phyloP scores from a whole-genome alignment of 371 early-diverging fungal species.

The Mucor piriformis region DNA sequence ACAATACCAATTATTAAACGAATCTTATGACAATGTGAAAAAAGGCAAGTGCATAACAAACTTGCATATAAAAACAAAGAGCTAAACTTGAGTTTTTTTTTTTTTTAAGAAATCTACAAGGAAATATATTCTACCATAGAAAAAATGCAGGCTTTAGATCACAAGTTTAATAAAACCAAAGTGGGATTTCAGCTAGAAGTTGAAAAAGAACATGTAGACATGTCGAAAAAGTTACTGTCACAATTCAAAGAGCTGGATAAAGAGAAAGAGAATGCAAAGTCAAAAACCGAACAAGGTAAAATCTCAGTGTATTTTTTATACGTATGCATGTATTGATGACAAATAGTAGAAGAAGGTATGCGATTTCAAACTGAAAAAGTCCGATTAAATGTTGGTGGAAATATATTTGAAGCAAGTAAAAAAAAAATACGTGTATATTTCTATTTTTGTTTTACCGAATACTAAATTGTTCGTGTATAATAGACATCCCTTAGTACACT shows the following conservation, averaged over 20 bases:
- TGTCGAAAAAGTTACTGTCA: slow-evolving; percentile 25
- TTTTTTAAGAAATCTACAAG: slow-evolving; percentile 27
- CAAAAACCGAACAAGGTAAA: not conserved
- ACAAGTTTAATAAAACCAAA: slow-evolving; percentile 28
- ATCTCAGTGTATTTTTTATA: not conserved
- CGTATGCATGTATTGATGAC: not conserved
- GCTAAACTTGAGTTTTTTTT: not conserved
- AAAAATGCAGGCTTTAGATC: slow-evolving; percentile 31
- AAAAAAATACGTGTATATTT: not conserved
- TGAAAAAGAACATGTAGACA: slow-evolving; percentile 30
- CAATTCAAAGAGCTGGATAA: slow-evolving; percentile 25
- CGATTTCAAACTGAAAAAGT: slow-evolving; percentile 34
- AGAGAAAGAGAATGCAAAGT: slow-evolving; percentile 5
- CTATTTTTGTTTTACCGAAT: too few relatives aligned
- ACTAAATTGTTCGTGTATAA: not conserved
- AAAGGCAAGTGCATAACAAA: slow-evolving; percentile 18
- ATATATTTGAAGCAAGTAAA: slow-evolving; percentile 34
- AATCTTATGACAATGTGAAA: slow-evolving; percentile 30
- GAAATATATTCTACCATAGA: slow-evolving; percentile 32
- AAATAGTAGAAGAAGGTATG: not conserved
- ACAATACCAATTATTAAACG: slow-evolving; percentile 35
- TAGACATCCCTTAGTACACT: slow-evolving; percentile 44
- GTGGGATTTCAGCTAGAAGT: slow-evolving; percentile 24
- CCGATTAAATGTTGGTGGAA: slow-evolving; percentile 44
- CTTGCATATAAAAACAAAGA: not conserved